Evolutionary conservation across 129 eudicot species (phyloP), one percentile per base, ranked within the genome.

Genomic region (Helichrysum umbraculigerum): DNA sequence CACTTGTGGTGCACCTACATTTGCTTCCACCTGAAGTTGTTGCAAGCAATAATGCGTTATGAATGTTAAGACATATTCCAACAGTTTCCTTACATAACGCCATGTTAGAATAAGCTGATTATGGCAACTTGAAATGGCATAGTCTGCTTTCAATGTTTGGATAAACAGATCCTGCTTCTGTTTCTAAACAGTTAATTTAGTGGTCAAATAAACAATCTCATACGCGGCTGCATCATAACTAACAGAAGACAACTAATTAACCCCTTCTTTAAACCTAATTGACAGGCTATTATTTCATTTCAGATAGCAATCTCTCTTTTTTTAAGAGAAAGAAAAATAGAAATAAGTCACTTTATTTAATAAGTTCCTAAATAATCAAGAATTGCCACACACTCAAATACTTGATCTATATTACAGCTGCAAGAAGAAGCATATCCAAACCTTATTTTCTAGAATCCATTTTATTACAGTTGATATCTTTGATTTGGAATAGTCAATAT

Each of bases 1-100:
- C 5, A 94, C 99, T 89, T 94, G 99, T 41, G 99, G 99, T 63
- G 97, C 97, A 39, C 97, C 99, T 19, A 94, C 97, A 47, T 91
- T 94, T 0, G 99, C 99, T 64, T 89, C 97, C 39, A 94, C 98
- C 98, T 91, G 71, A 37, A 57, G 67, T 34, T 25, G 28, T 35
- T 37, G 59, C 21, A 63, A 51, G 74, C 14, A 74, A 39, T 17
- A 28, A 63, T 32, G 17, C 0, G 39, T 60, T 17, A 30, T 33
- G 29, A 10, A 41, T 77, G 70, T 68, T 68, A 3, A 16, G 35
- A 68, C 30, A 41, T 47, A 68, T 76, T 63, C 51, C 58, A 68
- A 51, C 19, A 14, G 6, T n/a, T 8, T 28, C 9, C 4, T 22
- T 59, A 63, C 2, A 29, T 25, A 30, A 2, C 12, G n/a, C 14